Base-by-base conservation (phyloP, 2,329 filamentous ascomycete genomes). In the Colletotrichum spaethianum region DNA sequence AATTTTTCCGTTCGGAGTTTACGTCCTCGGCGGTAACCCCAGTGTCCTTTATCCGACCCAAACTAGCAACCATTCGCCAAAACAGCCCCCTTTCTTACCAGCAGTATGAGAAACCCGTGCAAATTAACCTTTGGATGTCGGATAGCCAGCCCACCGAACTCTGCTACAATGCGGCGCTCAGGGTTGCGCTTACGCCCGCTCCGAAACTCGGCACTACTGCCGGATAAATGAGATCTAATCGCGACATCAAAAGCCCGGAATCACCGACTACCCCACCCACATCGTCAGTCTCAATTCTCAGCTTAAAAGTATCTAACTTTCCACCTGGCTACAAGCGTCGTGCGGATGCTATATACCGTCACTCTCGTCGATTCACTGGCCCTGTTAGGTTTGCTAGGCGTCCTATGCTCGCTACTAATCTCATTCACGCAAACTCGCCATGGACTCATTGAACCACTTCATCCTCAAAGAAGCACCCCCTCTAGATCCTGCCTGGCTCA, bases 401-500 rank as follows among this genome's bases (percentile, higher is more conserved):
- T n/a, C 2, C 5, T 33, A 4, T 28, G 36, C 31, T 18, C n/a
- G 23, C 36, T 12, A 20, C 31, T 12, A 6, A 52, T 9, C 44
- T 23, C 31, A 20, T 3, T 28, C 23, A 20, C 31, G 8, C 23
- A 48, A 20, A 20, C 16, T 26, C 14, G 14, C 1, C 12, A 74
- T 73, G 72, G 55, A 46, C 44, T 38, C 33, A 9, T 28, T 74
- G 26, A 23, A 42, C 12, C 36, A 63, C 28, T 53, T 73, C 36
- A 50, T 73, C 14, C 62, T 74, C 44, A 31, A 33, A 5, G 36
- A 62, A 40, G 57, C 65, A 4, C 85, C 85, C 9, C 79, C 80
- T 3, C 74, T 85, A 9, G 78, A 86, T 73, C 78, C 80, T 23
- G 80, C 76, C 53, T 87, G 85, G 84, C 69, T 84, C 11, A 76